Base-by-base conservation (phyloP, 805 yeast genomes). In the Wickerhamiella sergipiensis region DNA sequence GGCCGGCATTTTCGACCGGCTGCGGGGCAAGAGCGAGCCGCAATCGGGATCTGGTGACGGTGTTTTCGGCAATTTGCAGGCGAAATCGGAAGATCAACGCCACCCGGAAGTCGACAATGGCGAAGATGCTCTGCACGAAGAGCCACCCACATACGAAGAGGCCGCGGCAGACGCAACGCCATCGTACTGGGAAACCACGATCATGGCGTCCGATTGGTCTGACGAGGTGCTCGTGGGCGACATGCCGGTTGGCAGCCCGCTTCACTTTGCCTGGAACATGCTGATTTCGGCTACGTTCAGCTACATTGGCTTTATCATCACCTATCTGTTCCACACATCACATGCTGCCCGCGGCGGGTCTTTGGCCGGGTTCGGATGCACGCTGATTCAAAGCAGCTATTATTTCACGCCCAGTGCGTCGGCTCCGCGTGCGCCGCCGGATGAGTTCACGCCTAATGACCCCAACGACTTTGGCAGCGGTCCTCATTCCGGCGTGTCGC, bases 341-440 rank as follows among this genome's bases (percentile, higher is more conserved):
- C 98, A 92, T 64, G 97, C 97, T 5, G 95, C 97, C 3, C 87
- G 86, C 63, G 89, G 89, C 61, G 98, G 98, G 2, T 83, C 97
- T 1, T 73, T 95, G 54, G 84, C 90, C 18, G 98, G 98, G 0
- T 69, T 92, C 52, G 97, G 97, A 2, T 63, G 85, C 53, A 87
- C 95, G 0, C 76, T 92, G 55, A 71, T 90, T 49, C 78, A 81
- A 50, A 79, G 81, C 56, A 95, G 85, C 2, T 76, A 74, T 55
- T 69, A 73, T 31, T 71, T 78, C 68, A 67, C 77, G 38, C 82
- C 84, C 1, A 67, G 68, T 52, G 65, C 67, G 54, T 49, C 58
- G 2, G 45, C 57, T 47, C 49, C 63, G 40, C 45, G 61, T 55
- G 44, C 62, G 47, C 33, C 59, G 46, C 55, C 61, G 54, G 23